Percentiles rank a stretch among this genome's conserved stretches.
Conservation (phyloP, 192 early-diverging fungal species). For the Coemansia sp. region DNA sequence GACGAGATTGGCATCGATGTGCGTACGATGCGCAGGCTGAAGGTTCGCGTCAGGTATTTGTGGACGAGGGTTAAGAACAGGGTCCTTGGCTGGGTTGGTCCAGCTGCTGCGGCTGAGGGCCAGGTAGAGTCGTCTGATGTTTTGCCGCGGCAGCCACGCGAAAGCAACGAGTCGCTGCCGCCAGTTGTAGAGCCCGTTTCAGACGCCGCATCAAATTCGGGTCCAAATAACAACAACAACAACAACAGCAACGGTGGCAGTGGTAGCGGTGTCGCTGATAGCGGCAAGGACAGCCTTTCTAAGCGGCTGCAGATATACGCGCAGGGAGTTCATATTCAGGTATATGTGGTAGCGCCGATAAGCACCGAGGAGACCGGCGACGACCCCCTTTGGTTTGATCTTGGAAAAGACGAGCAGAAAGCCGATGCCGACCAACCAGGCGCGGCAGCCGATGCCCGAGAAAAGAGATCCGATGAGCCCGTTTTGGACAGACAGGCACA, state of each 20-base stretch:
- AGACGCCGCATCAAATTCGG: neutral
- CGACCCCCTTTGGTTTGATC: conserved; percentile 26
- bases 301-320: conserved; percentile 51
- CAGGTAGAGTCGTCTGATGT: conserved; percentile 1
- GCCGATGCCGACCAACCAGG: neutral
- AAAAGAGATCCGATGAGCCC: conserved; percentile 9
- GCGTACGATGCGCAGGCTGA: conserved; percentile 46
- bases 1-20: conserved; percentile 49
- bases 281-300: conserved; percentile 13
- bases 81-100: neutral
- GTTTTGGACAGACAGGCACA: conserved; percentile 30
- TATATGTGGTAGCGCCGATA: conserved; percentile 14
- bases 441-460: neutral
- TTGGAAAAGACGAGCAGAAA: conserved; percentile 7
- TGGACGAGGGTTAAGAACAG: conserved; percentile 8
- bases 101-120: neutral
- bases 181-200: conserved; percentile 1
- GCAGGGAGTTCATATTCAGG: conserved; percentile 40
- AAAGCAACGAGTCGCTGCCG: conserved; percentile 20
- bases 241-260: neutral
- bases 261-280: neutral
- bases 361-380: neutral
- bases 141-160: conserved; percentile 5
- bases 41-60: conserved; percentile 15
- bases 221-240: neutral